phyloP scores from a whole-genome alignment of 371 early-diverging fungal genomes.

The Capniomyces stellatus region DNA sequence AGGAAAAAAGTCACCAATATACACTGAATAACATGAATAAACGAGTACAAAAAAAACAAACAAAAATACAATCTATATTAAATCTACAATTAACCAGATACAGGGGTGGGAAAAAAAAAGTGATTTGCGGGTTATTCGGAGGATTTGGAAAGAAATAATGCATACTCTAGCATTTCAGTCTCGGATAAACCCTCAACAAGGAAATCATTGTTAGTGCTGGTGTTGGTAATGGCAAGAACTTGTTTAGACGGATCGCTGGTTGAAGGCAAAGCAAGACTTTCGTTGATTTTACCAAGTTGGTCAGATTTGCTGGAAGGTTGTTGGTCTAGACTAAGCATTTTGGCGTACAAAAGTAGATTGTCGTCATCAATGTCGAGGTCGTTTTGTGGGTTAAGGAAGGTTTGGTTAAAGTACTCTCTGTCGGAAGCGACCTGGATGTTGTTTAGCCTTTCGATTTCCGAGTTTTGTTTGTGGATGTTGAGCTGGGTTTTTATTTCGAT shows the following conservation, averaged over 20 bases:
- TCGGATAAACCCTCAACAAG: slow-evolving; percentile 1
- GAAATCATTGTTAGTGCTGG: background rate
- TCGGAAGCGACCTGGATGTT: background rate
- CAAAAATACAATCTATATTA: background rate
- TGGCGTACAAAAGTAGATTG: background rate
- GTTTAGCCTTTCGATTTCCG: background rate
- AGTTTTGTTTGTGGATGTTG: background rate
- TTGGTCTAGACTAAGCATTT: background rate
- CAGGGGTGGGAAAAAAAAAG: background rate
- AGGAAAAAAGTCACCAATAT: too few relatives aligned
- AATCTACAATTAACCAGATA: background rate
- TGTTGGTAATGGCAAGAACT: too few relatives aligned
- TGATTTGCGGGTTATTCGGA: background rate
- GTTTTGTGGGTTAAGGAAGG: background rate
- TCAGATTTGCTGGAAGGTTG: too few relatives aligned
- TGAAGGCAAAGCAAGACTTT: background rate
- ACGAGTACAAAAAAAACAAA: too few relatives aligned
- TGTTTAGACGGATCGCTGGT: too few relatives aligned
- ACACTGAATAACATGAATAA: too few relatives aligned
- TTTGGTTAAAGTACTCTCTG: background rate
- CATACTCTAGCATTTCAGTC: slow-evolving; percentile 3
- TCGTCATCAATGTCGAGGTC: background rate
- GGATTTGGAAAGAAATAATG: slow-evolving; percentile 2
- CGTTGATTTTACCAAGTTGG: background rate
- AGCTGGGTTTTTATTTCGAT: background rate